Evolutionary conservation across 2,329 filamentous ascomycete genomes (phyloP), one percentile per base, ranked within the genome.

Genomic region (Cytospora piceicola): DNA sequence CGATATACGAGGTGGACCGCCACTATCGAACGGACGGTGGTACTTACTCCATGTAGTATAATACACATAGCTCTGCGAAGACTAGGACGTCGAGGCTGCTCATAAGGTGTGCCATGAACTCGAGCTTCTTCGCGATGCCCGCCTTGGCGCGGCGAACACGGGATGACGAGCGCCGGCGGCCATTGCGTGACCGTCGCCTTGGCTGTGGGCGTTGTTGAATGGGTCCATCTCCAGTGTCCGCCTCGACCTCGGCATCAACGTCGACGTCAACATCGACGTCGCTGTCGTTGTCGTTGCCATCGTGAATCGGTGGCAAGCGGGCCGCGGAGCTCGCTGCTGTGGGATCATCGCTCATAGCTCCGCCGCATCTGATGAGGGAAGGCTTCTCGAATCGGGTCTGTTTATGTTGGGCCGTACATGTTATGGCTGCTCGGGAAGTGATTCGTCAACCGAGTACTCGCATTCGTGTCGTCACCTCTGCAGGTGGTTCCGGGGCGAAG

Each of bases 1-100:
- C 32, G 32, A 12, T 34, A 34, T 8, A 34, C 29, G 29, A 53
- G n/a, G 6, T 8, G 29, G 29, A 27, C 36, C 52, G 32, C 14
- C 17, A 20, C 20, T 20, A 46, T 2, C 17, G 7, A 22, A 36
- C 42, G n/a, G n/a, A 22, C n/a, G n/a, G 24, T 52, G 52, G 12
- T n/a, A 74, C 83, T 64, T 80, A 90, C 88, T 91, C 88, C 84
- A 90, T 87, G 74, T 90, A 90, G 74, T 91, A 91, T 70, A 90
- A 71, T 53, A 84, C 81, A 72, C 85, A 88, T 64, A 90, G 78
- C 78, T 90, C 87, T 51, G 83, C 85, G 74, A 88, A 88, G 58
- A 89, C 83, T 55, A 90, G 72, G 71, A 84, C 82, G 77, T 91
- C 88, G 66, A 90, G 78, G 68, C 82, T 85, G 71, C 81, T 80